Evolutionary conservation across 139 green algal genomes (phyloP).

Genomic region (Chlamydomonas sp.): DNA sequence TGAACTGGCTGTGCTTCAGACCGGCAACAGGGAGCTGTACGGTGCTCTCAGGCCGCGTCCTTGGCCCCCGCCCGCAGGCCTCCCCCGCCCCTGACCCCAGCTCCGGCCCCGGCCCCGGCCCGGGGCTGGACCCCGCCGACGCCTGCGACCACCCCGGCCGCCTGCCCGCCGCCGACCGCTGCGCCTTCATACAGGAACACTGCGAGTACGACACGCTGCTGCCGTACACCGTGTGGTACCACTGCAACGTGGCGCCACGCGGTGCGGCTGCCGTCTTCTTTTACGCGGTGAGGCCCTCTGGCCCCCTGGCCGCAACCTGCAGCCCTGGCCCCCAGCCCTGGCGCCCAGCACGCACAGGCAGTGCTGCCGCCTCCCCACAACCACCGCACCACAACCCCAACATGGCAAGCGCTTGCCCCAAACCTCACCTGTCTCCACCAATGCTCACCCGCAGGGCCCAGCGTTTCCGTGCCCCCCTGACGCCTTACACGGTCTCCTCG

Average conservation of each 20-base stretch:
- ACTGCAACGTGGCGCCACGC: conserved; percentile 49
- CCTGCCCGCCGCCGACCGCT: conserved; percentile 25
- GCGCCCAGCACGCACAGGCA: no score
- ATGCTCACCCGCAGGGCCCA: background rate
- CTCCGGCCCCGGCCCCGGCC: background rate
- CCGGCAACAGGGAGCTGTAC: no score
- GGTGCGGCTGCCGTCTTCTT: conserved; percentile 22
- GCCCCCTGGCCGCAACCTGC: background rate
- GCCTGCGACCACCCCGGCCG: background rate
- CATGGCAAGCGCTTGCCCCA: background rate
- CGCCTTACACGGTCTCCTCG: background rate
- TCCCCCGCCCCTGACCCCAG: no score
- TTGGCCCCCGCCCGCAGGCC: no score
- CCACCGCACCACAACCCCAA: no score
- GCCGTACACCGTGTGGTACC: conserved; percentile 62
- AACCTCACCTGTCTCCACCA: background rate
- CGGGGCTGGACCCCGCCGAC: background rate
- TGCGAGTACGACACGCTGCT: conserved; percentile 48
- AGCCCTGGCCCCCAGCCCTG: background rate
- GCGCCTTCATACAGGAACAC: conserved; percentile 29
- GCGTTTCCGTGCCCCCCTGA: no score
- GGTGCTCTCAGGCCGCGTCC: no score
- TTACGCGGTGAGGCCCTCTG: conserved; percentile 47
- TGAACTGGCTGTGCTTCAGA: no score
- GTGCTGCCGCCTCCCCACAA: no score